These are phyloP conservation scores for Logfia minima DNA, from an alignment of 129 eudicot species.

Conservation along the genomic window DNA sequence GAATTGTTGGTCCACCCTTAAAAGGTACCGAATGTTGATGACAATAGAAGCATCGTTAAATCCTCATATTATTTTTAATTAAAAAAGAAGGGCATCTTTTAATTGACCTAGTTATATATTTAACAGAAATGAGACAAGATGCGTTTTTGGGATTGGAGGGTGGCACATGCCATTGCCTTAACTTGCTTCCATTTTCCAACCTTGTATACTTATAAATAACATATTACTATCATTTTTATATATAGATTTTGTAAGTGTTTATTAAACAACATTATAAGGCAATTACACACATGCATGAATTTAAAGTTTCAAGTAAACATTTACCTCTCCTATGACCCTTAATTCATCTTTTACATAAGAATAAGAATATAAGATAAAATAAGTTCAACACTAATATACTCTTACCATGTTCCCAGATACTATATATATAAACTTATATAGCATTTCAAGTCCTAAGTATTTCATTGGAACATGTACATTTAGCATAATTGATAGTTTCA, in stretches of 20 bases:
- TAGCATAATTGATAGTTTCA: too few species aligned
- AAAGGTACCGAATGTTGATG: conserved; percentile 7
- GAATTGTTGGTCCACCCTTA: neutral
- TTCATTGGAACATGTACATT: neutral
- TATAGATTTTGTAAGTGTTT: neutral
- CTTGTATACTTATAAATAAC: neutral
- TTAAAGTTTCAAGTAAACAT: neutral
- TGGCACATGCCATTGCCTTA: conserved; percentile 19
- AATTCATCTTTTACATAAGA: too few species aligned
- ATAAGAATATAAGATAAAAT: neutral
- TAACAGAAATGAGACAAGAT: neutral
- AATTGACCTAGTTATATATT: neutral
- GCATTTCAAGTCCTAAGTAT: neutral
- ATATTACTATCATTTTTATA: neutral
- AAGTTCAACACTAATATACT: neutral
- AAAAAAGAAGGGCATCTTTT: neutral
- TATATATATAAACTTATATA: neutral
- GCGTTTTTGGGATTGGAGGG: conserved; percentile 16
- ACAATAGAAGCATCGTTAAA: conserved; percentile 14
- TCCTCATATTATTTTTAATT: neutral
- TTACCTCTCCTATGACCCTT: neutral
- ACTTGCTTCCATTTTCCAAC: neutral
- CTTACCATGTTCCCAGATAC: neutral
- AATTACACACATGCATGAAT: neutral
- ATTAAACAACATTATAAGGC: neutral